Evolutionary conservation across 805 yeast genomes (phyloP), one percentile per base, ranked within the genome.

Genomic region (Brettanomyces naardenensis): DNA sequence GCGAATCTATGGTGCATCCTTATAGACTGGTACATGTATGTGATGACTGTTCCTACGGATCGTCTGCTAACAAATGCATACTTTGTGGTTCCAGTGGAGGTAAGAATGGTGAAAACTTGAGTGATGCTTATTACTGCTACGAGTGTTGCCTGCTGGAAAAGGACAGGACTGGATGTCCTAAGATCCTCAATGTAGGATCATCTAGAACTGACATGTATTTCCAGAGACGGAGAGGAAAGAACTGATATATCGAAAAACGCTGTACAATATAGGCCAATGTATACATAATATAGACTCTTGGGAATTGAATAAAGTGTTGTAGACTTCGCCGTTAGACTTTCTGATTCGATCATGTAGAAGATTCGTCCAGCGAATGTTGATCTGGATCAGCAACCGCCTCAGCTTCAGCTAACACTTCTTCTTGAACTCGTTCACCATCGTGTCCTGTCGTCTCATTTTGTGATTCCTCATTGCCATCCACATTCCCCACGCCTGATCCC

Each of bases 161-260:
- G 51, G 86, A 84, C 53, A 65, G 95, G 31, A 96, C 89, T 56
- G 97, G 97, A 1, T 89, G 97, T 62, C 97, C 97, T 1, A 72
- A 80, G 48, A 75, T 89, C 37, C 56, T 81, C 14, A 89, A 87
- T 52, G 65, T 87, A 33, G 96, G 97, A 6, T 73, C 86, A n/a
- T 73, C 77, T 37, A 71, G 76, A 51, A 67, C 23, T 15, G 37
- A 34, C 20, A 26, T 22, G 19, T 33, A 33, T 19, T 33, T 33
- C 19, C 23, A 19, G 19, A 31, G 17, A 15, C 19, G 19, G 17
- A 21, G 25, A 7, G 15, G 14, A 18, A 31, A 19, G 26, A 7
- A 13, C 15, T 20, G 19, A 19, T 18, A 7, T 23, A 23, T 23
- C 27, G 13, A 23, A 23, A 23, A 28, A 28, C n/a, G n/a, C n/a